These are phyloP conservation scores for Leishmania amazonensis DNA, from an alignment of 208 protist species.

Conservation along the genomic window DNA sequence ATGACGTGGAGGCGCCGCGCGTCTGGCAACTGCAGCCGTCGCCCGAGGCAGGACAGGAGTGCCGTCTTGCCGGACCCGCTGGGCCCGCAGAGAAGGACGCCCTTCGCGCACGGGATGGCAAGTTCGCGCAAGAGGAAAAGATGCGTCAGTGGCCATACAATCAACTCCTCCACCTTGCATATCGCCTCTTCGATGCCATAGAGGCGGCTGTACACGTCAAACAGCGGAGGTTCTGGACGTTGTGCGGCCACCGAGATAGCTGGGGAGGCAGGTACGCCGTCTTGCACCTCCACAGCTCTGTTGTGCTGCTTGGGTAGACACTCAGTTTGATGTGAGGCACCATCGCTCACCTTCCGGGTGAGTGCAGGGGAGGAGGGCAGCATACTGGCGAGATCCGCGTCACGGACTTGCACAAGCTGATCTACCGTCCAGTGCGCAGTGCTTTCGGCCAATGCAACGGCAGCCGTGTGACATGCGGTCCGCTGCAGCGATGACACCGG, in stretches of 20 bases:
- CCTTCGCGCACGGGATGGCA: constrained; percentile 55
- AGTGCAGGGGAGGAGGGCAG: background rate
- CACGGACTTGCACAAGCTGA: constrained; percentile 12
- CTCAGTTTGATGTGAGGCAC: background rate
- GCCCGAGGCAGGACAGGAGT: constrained; percentile 56
- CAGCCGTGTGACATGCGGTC: background rate
- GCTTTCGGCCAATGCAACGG: constrained; percentile 23
- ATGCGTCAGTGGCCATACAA: constrained; percentile 83
- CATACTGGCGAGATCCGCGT: constrained; percentile 10
- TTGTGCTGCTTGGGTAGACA: background rate
- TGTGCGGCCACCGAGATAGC: background rate
- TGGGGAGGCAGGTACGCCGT: background rate
- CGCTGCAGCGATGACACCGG: constrained; percentile 4
- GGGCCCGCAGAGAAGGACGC: constrained; percentile 80
- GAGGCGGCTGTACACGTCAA: constrained; percentile 45
- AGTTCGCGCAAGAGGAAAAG: constrained; percentile 38
- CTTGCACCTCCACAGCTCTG: background rate
- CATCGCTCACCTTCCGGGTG: background rate
- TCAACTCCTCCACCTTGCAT: constrained; percentile 61
- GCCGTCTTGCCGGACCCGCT: constrained; percentile 89
- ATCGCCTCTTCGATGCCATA: constrained; percentile 61
- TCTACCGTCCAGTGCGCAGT: constrained; percentile 24
- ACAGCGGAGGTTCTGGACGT: background rate
- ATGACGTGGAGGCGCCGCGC: constrained; percentile 58
- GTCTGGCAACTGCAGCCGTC: constrained; percentile 45